Conservation (phyloP, 176 grass and related monocot genomes). For the Oryza nivara region DNA sequence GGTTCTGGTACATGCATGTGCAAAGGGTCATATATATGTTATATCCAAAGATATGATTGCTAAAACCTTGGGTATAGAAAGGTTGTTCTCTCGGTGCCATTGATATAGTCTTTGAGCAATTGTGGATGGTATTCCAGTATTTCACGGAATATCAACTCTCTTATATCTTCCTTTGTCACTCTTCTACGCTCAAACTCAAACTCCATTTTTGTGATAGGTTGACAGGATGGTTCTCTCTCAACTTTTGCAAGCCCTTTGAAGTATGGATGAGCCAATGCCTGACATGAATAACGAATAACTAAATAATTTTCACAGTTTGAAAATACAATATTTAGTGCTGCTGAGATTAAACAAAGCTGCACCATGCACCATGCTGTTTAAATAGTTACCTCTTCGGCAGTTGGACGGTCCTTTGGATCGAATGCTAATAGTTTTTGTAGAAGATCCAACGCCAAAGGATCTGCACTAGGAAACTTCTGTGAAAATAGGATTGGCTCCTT, state of each 20-base stretch:
- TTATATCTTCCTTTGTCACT: conserved; percentile 96
- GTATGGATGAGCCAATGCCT: conserved; percentile 91
- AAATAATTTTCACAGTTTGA: conserved; percentile 30
- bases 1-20: conserved; percentile 8
- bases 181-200: conserved; percentile 95
- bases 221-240: conserved; percentile 95
- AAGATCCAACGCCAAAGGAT: conserved; percentile 84
- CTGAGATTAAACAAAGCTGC: neutral
- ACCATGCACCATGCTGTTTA: neutral
- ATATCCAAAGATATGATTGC: conserved; percentile 32
- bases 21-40: conserved; percentile 15
- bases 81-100: conserved; percentile 90
- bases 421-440: conserved; percentile 93
- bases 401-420: conserved; percentile 93
- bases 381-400: conserved; percentile 79
- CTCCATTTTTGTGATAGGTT: conserved; percentile 96
- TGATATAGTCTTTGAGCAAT: conserved; percentile 92
- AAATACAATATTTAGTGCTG: neutral
- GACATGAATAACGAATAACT: conserved; percentile 26
- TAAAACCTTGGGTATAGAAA: conserved; percentile 95
- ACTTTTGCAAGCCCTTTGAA: conserved; percentile 89
- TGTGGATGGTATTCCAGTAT: conserved; percentile 98
- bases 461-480: conserved; percentile 87
- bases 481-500: conserved; percentile 84
- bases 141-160: conserved; percentile 93